phyloP scores from a whole-genome alignment of 176 grass and related monocot genomes.

The Oryza meridionalis region DNA sequence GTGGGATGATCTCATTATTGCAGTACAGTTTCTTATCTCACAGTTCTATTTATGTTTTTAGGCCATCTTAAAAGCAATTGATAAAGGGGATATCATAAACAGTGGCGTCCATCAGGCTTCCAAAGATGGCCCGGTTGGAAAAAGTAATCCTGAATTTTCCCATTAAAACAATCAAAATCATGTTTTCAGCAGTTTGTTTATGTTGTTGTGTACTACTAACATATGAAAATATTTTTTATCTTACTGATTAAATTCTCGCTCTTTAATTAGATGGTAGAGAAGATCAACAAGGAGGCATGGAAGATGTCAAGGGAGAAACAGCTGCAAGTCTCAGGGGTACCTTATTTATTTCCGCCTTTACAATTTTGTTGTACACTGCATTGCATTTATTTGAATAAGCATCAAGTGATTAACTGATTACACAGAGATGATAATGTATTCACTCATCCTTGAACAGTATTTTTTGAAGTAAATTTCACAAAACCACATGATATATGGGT shows the following conservation, averaged over 20 bases:
- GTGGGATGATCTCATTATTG: slow-evolving; percentile 17
- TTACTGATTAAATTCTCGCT: slow-evolving; percentile 23
- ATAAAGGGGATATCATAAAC: slow-evolving; percentile 91
- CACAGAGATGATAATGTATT: slow-evolving; percentile 14
- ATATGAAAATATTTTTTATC: not conserved
- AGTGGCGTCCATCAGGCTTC: slow-evolving; percentile 75
- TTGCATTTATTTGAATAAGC: slow-evolving; percentile 15
- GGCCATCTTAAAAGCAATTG: slow-evolving; percentile 91
- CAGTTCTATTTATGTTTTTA: slow-evolving; percentile 41
- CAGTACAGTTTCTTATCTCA: slow-evolving; percentile 33
- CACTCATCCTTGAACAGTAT: not conserved
- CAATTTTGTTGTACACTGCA: slow-evolving; percentile 19
- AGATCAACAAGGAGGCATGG: slow-evolving; percentile 55
- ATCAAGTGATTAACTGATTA: slow-evolving; percentile 22
- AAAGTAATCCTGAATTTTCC: slow-evolving; percentile 48
- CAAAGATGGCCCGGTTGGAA: slow-evolving; percentile 82
- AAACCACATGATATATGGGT: too few species aligned
- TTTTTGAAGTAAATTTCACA: too few species aligned
- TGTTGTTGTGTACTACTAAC: not conserved
- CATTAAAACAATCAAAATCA: slow-evolving; percentile 55
- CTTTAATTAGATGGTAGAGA: slow-evolving; percentile 52
- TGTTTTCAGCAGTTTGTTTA: slow-evolving; percentile 19
- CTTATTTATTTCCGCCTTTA: slow-evolving; percentile 16
- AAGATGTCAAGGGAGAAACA: slow-evolving; percentile 62
- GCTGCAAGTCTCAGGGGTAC: slow-evolving; percentile 34